These are phyloP conservation scores for Massariosphaeria phaeospora DNA, from an alignment of 495 filamentous ascomycete species.

Conservation along the genomic window DNA sequence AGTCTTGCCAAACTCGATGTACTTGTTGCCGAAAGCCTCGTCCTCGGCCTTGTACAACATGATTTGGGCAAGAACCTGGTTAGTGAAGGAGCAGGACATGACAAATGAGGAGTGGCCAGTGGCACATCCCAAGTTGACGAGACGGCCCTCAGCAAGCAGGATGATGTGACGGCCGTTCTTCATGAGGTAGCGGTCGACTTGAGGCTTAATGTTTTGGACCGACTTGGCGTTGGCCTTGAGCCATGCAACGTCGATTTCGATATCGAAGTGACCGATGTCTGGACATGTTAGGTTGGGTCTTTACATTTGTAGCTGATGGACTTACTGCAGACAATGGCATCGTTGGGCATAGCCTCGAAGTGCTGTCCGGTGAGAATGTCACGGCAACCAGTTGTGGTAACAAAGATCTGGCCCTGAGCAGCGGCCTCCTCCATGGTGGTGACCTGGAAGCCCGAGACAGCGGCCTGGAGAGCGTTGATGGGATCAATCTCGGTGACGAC, in stretches of 20 bases:
- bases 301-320: background rate
- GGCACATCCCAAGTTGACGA: constrained; percentile 98
- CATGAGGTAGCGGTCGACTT: constrained; percentile 97
- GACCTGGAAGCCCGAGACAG: constrained; percentile 94
- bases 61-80: constrained; percentile 99
- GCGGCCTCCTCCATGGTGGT: constrained; percentile 96
- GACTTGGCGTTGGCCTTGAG: constrained; percentile 91
- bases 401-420: constrained; percentile 87
- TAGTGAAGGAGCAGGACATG: constrained; percentile 99
- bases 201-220: constrained; percentile 97
- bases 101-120: constrained; percentile 99
- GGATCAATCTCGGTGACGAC: constrained; percentile 96
- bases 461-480: constrained; percentile 99
- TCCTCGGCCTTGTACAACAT: constrained; percentile 94
- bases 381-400: constrained; percentile 98
- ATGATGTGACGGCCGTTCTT: constrained; percentile 93
- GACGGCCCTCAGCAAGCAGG: constrained; percentile 94
- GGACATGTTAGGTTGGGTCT: background rate
- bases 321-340: constrained; percentile 96
- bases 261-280: constrained; percentile 99
- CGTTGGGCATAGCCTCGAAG: constrained; percentile 97
- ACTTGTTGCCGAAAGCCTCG: constrained; percentile 80
- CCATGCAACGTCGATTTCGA: constrained; percentile 99
- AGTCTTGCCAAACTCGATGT: constrained; percentile 89
- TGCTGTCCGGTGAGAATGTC: constrained; percentile 89